phyloP scores from a whole-genome alignment of 192 early-diverging fungal genomes.

The Linnemannia exigua region DNA sequence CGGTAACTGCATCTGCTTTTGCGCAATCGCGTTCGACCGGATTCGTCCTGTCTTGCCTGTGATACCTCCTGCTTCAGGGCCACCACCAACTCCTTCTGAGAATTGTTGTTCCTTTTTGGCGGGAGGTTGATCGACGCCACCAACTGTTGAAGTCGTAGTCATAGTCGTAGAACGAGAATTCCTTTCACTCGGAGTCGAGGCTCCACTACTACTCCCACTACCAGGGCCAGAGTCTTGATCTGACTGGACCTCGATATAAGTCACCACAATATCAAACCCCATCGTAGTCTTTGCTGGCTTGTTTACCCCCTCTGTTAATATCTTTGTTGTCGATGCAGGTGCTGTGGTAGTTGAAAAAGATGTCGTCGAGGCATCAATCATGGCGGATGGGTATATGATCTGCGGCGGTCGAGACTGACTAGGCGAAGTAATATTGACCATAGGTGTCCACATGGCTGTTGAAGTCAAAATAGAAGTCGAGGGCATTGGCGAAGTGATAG shows the following conservation, averaged over 20 bases:
- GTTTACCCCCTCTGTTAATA: not conserved
- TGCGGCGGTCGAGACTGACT: conserved; percentile 17
- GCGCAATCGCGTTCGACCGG: not conserved
- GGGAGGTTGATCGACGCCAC: not conserved
- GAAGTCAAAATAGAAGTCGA: not conserved
- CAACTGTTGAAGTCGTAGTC: not conserved
- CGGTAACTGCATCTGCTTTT: not conserved
- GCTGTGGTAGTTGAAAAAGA: not conserved
- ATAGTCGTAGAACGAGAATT: not conserved
- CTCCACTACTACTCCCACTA: not conserved
- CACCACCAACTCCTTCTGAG: not conserved
- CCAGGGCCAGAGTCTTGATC: not conserved
- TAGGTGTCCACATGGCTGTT: not conserved
- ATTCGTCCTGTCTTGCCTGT: not conserved
- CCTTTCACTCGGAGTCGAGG: not conserved
- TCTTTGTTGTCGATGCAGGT: not conserved
- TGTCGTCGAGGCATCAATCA: not conserved
- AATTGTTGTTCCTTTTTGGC: not conserved
- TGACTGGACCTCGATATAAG: not conserved
- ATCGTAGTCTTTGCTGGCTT: not conserved
- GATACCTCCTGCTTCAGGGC: not conserved
- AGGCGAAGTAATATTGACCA: conserved; percentile 14
- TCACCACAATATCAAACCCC: conserved; percentile 20
- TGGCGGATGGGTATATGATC: conserved; percentile 14
- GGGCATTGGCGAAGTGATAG: not conserved